A percentile compares a stretch with the other conserved stretches of the same genome.
phyloP scores from a whole-genome alignment of 2,329 filamentous ascomycete genomes.

The Ophiognomonia clavigignenti-juglandacearum region DNA sequence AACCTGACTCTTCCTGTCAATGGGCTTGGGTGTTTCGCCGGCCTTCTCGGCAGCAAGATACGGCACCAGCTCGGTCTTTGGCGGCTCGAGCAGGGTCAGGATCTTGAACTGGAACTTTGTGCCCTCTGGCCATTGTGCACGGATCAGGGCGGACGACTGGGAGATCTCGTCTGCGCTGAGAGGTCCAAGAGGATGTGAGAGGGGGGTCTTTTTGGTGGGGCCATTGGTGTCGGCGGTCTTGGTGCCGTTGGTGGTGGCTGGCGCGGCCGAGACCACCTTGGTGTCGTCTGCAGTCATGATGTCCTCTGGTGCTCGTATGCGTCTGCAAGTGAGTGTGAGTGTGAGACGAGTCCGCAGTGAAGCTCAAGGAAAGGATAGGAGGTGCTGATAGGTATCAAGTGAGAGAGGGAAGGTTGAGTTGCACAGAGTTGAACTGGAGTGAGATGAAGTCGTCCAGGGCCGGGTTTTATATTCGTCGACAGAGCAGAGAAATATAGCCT shows the following conservation, averaged over 20 bases:
- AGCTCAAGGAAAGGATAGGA: too few relatives aligned
- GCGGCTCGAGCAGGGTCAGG: conserved; percentile 54
- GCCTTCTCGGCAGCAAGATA: conserved; percentile 46
- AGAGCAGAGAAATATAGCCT: too few relatives aligned
- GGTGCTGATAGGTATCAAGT: too few relatives aligned
- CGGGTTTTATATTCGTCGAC: too few relatives aligned
- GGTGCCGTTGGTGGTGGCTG: not conserved
- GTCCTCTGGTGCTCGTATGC: too few relatives aligned
- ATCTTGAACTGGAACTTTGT: conserved; percentile 58
- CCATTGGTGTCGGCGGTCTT: not conserved
- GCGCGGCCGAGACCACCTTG: not conserved
- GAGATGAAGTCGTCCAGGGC: too few relatives aligned
- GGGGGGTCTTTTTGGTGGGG: conserved; percentile 3
- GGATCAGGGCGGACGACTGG: conserved; percentile 43
- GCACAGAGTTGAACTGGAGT: too few relatives aligned
- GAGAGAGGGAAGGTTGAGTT: too few relatives aligned
- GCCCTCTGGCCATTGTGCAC: conserved; percentile 47
- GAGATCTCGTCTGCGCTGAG: conserved; percentile 54
- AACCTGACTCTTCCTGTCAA: conserved; percentile 48
- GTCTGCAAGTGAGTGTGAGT: too few relatives aligned
- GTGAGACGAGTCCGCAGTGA: too few relatives aligned
- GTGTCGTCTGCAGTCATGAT: conserved; percentile 13
- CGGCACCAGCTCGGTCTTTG: conserved; percentile 45
- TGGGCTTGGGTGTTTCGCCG: conserved; percentile 31
- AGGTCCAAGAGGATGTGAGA: conserved; percentile 53